Percentiles rank a stretch among this genome's conserved stretches.
phyloP scores from a whole-genome alignment of 495 filamentous ascomycete species.

The Hyaloscypha variabilis region DNA sequence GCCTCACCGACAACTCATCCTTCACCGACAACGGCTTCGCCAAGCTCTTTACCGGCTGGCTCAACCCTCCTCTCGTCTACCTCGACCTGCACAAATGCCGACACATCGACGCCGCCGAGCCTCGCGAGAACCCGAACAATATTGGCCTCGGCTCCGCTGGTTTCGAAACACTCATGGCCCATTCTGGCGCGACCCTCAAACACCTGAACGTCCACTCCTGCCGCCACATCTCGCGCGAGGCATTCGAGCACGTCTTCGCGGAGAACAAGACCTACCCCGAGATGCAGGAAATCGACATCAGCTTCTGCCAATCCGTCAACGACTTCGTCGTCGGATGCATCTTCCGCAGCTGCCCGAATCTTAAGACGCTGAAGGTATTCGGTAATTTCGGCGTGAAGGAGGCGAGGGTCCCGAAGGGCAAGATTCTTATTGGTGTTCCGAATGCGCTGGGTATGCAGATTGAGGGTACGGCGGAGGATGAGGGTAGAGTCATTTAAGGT shows the following conservation, averaged over 20 bases:
- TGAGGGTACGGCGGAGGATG: constrained; percentile 40
- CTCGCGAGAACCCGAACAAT: constrained; percentile 57
- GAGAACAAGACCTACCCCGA: constrained; percentile 61
- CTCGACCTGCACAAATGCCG: constrained; percentile 76
- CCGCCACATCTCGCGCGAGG: constrained; percentile 68
- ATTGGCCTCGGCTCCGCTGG: constrained; percentile 73
- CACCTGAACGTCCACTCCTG: constrained; percentile 75
- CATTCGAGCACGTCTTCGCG: constrained; percentile 73
- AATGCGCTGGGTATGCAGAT: constrained; percentile 63
- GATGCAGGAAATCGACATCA: constrained; percentile 72
- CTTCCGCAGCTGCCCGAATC: constrained; percentile 70
- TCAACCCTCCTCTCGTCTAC: constrained; percentile 66
- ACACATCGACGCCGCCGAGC: constrained; percentile 64
- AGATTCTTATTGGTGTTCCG: constrained; percentile 77
- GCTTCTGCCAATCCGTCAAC: constrained; percentile 74
- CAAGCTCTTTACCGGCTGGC: constrained; percentile 73
- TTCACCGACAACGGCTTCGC: constrained; percentile 72
- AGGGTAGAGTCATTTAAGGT: constrained; percentile 25
- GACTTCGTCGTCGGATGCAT: constrained; percentile 74
- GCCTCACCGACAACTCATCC: constrained; percentile 72
- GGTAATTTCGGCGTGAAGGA: constrained; percentile 60
- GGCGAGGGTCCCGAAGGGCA: constrained; percentile 68
- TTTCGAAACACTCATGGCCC: constrained; percentile 80
- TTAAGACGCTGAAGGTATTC: constrained; percentile 78
- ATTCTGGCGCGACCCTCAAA: constrained; percentile 66